These are phyloP conservation scores for Phytophthora boehmeriae DNA, from an alignment of 352 stramenopile species.

Conservation along the genomic window DNA sequence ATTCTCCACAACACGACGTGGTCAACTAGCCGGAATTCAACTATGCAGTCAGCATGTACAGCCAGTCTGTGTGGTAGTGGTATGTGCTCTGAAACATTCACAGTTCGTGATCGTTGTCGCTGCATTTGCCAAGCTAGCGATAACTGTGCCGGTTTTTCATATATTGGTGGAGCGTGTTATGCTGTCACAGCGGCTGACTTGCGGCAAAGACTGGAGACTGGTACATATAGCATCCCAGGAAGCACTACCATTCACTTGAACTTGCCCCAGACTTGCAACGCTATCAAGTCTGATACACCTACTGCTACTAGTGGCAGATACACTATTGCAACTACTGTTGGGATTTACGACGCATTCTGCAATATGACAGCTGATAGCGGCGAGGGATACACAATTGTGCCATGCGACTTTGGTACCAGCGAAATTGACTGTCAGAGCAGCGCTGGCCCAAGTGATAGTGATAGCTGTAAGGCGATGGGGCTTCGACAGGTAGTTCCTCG, in stretches of 20 bases:
- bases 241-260: conserved; percentile 51
- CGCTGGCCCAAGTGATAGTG: conserved; percentile 40
- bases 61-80: conserved; percentile 30
- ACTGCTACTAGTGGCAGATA: conserved; percentile 42
- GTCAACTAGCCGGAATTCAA: conserved; percentile 34
- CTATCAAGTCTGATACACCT: conserved; percentile 49
- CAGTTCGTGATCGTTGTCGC: conserved; percentile 46
- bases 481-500: conserved; percentile 56
- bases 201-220: conserved; percentile 40
- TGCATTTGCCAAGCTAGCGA: conserved; percentile 43
- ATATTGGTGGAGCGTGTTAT: conserved; percentile 47
- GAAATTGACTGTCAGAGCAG: conserved; percentile 39
- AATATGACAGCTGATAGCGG: conserved; percentile 56
- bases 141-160: conserved; percentile 50
- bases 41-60: conserved; percentile 37
- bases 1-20: conserved; percentile 43
- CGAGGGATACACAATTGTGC: conserved; percentile 61
- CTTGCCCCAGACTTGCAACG: conserved; percentile 52
- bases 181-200: conserved; percentile 39
- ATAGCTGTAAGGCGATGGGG: conserved; percentile 60
- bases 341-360: conserved; percentile 53
- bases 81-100: conserved; percentile 37
- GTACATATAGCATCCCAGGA: conserved; percentile 35
- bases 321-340: conserved; percentile 47
- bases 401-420: conserved; percentile 44